Percentiles rank a stretch among this genome's conserved stretches.
Conservation (phyloP, 306 rosid species). For the Castanopsis chinensis region DNA sequence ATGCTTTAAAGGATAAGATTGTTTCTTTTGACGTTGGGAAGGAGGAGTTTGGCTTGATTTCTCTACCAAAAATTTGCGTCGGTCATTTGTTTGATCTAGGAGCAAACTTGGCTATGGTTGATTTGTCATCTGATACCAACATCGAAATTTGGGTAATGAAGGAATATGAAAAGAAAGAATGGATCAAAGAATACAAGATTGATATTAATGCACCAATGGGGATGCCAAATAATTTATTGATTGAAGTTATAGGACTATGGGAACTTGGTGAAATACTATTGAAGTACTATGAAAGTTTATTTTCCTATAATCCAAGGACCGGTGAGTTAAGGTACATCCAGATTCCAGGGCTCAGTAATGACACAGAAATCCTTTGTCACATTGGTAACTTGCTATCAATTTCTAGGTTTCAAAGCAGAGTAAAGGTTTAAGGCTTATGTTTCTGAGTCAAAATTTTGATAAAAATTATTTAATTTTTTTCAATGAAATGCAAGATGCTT, state of each 20-base stretch:
- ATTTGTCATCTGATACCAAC: not conserved
- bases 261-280: not conserved
- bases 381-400: not conserved
- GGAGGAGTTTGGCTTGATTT: slow-evolving; percentile 2
- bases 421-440: not conserved
- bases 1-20: not conserved
- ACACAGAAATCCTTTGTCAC: not conserved
- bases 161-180: not conserved
- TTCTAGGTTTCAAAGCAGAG: not conserved
- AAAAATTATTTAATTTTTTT: not conserved
- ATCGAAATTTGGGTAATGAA: not conserved
- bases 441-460: not conserved
- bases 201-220: not conserved
- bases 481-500: not conserved
- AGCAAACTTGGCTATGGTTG: not conserved
- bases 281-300: not conserved
- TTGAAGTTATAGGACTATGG: not conserved
- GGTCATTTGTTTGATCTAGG: not conserved
- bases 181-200: not conserved
- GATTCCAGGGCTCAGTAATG: not conserved
- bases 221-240: not conserved
- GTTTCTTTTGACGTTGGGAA: not conserved
- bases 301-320: not conserved
- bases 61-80: not conserved
- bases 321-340: not conserved